These are phyloP conservation scores for Diplogelasinospora grovesii DNA, from an alignment of 495 filamentous ascomycete genomes.

Conservation along the genomic window DNA sequence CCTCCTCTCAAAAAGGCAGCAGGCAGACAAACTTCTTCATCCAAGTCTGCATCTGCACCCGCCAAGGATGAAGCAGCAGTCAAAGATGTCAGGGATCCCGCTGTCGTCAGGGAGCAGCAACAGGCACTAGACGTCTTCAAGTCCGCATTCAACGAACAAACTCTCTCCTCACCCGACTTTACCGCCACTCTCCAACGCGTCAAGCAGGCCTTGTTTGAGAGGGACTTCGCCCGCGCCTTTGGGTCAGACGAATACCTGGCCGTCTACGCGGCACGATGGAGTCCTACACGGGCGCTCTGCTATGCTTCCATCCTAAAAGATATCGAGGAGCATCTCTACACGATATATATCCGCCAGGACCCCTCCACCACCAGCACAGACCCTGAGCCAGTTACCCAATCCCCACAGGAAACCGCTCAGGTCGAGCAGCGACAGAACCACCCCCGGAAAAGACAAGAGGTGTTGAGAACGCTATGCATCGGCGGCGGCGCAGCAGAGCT, in stretches of 20 bases:
- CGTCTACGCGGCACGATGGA: slow-evolving; percentile 85
- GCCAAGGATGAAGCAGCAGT: no score
- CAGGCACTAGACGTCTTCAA: slow-evolving; percentile 71
- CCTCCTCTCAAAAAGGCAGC: no score
- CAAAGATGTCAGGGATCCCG: no score
- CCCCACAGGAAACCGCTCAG: no score
- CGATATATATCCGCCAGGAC: no score
- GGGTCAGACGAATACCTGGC: slow-evolving; percentile 56
- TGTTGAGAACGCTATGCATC: slow-evolving; percentile 59
- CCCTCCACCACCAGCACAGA: slow-evolving; percentile 1
- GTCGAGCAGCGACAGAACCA: no score
- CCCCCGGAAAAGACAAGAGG: slow-evolving; percentile 6
- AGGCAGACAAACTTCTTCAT: no score
- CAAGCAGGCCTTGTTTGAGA: slow-evolving; percentile 74
- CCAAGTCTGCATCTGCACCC: no score
- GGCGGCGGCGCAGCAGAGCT: slow-evolving; percentile 88
- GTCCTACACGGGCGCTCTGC: slow-evolving; percentile 70
- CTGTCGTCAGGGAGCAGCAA: slow-evolving; percentile 67
- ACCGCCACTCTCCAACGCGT: slow-evolving; percentile 60
- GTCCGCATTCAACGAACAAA: slow-evolving; percentile 46
- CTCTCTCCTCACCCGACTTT: slow-evolving; percentile 33
- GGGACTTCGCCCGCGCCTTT: slow-evolving; percentile 80
- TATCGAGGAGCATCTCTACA: no score
- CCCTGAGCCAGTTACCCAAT: neutral
- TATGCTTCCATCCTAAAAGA: slow-evolving; percentile 62